Evolutionary conservation across 2,329 filamentous ascomycete species (phyloP), one percentile per base, ranked within the genome.

Genomic region (Xylaria sp.): DNA sequence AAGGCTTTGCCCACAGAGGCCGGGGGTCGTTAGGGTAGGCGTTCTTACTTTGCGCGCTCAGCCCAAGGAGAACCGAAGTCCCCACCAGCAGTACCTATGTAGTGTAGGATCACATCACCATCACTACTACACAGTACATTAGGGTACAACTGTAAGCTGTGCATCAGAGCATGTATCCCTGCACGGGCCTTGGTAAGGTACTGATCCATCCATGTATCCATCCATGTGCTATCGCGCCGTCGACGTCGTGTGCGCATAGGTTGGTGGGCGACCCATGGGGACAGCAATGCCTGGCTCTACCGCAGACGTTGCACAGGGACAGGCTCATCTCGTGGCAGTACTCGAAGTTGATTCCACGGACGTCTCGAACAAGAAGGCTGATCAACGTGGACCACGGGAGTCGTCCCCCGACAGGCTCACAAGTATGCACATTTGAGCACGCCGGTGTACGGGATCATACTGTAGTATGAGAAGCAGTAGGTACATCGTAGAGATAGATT

Each of bases 1-100:
- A 66, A 71, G 72, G 66, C 66, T 54, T 63, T 70, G 53, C 45
- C 56, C 64, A 58, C 53, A 61, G 63, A 56, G 49, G 50, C 68
- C 69, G 64, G 68, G 69, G 66, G 63, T 66, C 36, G 51, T 58
- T 73, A 62, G 49, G 63, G 61, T 70, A 73, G 73, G 73, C 73
- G 67, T 72, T 72, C 67, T 74, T 59, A 5, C 22, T 39, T 39
- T 11, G 33, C 49, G 49, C 69, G 63, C 73, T 74, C 73, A 74
- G 73, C 73, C 73, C 71, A 70, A 65, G 67, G 44, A 60, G 65
- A 63, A 60, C 66, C 65, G 68, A n/a, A 69, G 58, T 67, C 70
- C 60, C 72, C 71, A 70, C 71, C 63, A n/a, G n/a, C n/a, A n/a
- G n/a, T n/a, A n/a, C n/a, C n/a, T n/a, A n/a, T n/a, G n/a, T n/a